Base-by-base conservation (phyloP, 2,329 filamentous ascomycete genomes). In the Hymenoscyphus fraxineus region DNA sequence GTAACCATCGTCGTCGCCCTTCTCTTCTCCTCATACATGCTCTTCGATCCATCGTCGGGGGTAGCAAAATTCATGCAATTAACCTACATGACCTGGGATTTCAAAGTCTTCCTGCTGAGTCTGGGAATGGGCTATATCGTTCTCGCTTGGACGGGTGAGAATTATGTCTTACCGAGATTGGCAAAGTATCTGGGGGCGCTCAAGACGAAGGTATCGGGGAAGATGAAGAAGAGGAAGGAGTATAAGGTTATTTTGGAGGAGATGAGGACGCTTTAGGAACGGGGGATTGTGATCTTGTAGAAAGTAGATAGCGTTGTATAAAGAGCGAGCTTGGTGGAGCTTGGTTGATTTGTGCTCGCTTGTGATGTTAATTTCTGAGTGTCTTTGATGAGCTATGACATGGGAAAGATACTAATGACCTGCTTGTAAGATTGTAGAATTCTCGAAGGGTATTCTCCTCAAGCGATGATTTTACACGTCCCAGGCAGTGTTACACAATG, bases 191-290 rank as follows among this genome's bases (percentile, higher is more conserved):
- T 97, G 63, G 92, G 91, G 1, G 79, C 78, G 38, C 69, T 83
- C 16, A 89, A 87, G 73, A 78, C 83, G 60, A 78, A 76, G n/a
- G 62, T 92, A 75, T 78, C 84, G 70, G 76, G 84, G 59, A 82
- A 81, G 73, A 78, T 80, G 55, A 97, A 97, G 80, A 87, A 89
- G 78, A 85, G 93, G 68, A 97, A 97, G 78, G 82, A 88, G 78
- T 97, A 97, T 75, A 98, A 98, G 79, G 71, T 92, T 22, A 88
- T 97, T 38, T 75, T 83, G 59, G 90, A 95, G 73, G 80, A 85
- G 63, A 90, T 89, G 84, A 78, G 78, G 19, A 61, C 64, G 41
- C 16, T 69, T 35, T 70, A 59, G 72, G 16, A 19, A 15, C 6
- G 6, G 41, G 41, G 7, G 41, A 44, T 27, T 27, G 27, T 27